Base-by-base conservation (phyloP, 2,329 filamentous ascomycete species). In the Phaeophleospora eucalypticola region DNA sequence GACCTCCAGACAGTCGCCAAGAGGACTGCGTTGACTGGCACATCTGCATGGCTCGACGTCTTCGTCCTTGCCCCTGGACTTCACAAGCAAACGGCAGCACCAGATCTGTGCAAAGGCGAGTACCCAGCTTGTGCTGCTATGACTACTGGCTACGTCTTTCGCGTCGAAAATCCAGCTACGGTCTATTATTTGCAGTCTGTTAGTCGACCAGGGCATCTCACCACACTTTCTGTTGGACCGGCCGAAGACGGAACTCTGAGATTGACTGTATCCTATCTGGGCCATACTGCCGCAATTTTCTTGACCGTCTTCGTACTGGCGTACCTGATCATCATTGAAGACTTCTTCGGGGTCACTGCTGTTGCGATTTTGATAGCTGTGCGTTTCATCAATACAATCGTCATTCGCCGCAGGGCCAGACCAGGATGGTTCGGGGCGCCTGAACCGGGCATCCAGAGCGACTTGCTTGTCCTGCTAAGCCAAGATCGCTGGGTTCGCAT, bases 41-140 rank as follows among this genome's bases (percentile, higher is more conserved):
- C 76, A 2, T 76, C 78, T 1, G 75, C 73, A 2, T 78, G 76
- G 68, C 65, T 80, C 0, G 81, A 83, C 59, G 68, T 68, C 6
- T 68, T 84, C 9, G 68, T 83, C 10, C 69, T 84, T 2, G 79
- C 77, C 2, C 81, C 81, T 0, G 81, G 81, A 0, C 59, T 83
- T 41, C 81, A 84, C 62, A 77, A 76, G 53, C 79, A 83, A 55
- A 78, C 83, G 55, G 71, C 74, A 3, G 79, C 78, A 8, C 70
- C 78, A 10, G 69, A 72, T 0, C 64, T 83, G 4, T 45, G 14
- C 48, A 64, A 58, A 4, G 68, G 69, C 2, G 71, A 74, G 45
- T 66, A 65, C 43, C 62, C 67, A 29, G 69, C 69, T 16, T 65
- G 67, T 12, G 68, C 66, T 3, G 69, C 69, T 4, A 72, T 69